A percentile compares a stretch with the other conserved stretches of the same genome.
Evolutionary conservation across 257 asterid species (phyloP).

Genomic region (Ligustrum vulgare): DNA sequence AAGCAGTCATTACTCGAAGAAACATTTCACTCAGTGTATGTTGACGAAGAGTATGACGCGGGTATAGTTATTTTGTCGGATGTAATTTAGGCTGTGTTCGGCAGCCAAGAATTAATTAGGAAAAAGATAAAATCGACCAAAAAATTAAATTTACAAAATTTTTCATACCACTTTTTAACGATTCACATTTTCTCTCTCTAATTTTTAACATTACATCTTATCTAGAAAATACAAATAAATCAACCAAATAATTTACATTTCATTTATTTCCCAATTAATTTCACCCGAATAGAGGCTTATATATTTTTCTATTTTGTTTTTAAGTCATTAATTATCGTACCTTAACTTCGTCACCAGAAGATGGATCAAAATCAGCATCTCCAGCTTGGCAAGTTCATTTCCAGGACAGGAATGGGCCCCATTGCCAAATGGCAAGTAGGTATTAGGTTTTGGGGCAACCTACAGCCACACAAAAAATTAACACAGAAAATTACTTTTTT

Average conservation of each 20-base stretch:
- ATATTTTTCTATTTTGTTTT: not conserved
- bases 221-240: too few species aligned
- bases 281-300: too few species aligned
- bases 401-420: slow-evolving; percentile 94
- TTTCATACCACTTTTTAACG: too few species aligned
- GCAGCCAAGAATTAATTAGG: too few species aligned
- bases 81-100: too few species aligned
- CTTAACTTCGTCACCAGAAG: slow-evolving; percentile 66
- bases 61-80: not conserved
- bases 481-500: slow-evolving; percentile 13
- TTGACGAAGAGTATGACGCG: too few species aligned
- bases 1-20: not conserved
- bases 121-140: too few species aligned
- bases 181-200: too few species aligned
- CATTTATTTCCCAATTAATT: too few species aligned
- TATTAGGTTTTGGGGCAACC: slow-evolving; percentile 78
- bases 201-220: too few species aligned
- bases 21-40: not conserved
- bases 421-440: slow-evolving; percentile 91
- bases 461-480: slow-evolving; percentile 35
- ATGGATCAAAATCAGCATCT: slow-evolving; percentile 70
- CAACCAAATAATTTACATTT: too few species aligned
- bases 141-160: too few species aligned
- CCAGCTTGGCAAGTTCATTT: slow-evolving; percentile 81
- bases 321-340: slow-evolving; percentile 26